Percentiles rank a stretch among this genome's conserved stretches.
phyloP scores from a whole-genome alignment of 805 yeast species.

The Trichomonascus vanleenenianus region DNA sequence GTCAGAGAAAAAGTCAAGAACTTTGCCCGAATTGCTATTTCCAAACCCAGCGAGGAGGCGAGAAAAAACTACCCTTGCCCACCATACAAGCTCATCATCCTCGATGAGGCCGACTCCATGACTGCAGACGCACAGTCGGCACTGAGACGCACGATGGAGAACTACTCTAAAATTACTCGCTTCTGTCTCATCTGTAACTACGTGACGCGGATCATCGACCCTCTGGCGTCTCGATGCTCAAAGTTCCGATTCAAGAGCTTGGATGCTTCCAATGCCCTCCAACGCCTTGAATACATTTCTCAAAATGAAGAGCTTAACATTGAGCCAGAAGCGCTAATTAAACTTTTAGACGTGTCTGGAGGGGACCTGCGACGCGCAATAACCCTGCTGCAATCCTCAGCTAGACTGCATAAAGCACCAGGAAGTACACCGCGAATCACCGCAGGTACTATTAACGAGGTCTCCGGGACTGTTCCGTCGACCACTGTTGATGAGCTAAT shows the following conservation, averaged over 20 bases:
- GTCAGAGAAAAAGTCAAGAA: constrained; percentile 96
- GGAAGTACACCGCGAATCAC: constrained; percentile 30
- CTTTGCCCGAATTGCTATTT: constrained; percentile 80
- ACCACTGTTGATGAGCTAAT: constrained; percentile 38
- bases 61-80: constrained; percentile 83
- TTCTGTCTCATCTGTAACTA: constrained; percentile 94
- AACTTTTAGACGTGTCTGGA: constrained; percentile 61
- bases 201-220: constrained; percentile 93
- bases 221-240: constrained; percentile 92
- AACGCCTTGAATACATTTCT: constrained; percentile 56
- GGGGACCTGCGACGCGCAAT: constrained; percentile 95
- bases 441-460: constrained; percentile 46
- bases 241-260: constrained; percentile 84
- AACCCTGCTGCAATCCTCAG: constrained; percentile 79
- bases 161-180: constrained; percentile 80
- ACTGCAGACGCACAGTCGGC: constrained; percentile 96
- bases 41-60: constrained; percentile 69
- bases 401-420: constrained; percentile 39
- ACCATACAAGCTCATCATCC: constrained; percentile 84
- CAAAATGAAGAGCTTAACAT: constrained; percentile 39
- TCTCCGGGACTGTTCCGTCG: constrained; percentile 67
- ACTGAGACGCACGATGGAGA: constrained; percentile 77
- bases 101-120: constrained; percentile 87
- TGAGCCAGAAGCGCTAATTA: constrained; percentile 46
- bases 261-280: constrained; percentile 61